Percentiles rank a stretch among this genome's conserved stretches.
These are phyloP conservation scores for Neurospora sp. DNA, from an alignment of 2,329 filamentous ascomycete genomes.

Conservation along the genomic window DNA sequence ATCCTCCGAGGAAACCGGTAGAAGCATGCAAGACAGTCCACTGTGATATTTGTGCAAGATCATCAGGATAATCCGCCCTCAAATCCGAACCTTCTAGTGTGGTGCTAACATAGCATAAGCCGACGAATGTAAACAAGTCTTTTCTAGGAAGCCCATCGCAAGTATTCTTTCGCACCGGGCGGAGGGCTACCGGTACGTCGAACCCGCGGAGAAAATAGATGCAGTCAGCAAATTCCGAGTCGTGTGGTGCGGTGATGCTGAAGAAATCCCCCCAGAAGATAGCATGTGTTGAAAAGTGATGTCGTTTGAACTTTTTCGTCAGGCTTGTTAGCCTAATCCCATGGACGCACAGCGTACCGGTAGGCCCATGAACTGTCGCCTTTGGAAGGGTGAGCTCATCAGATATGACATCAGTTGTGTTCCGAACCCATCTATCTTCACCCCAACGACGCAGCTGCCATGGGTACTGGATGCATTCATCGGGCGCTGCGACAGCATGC, in stretches of 20 bases:
- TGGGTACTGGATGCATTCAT: neutral
- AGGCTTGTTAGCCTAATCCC: constrained; percentile 6
- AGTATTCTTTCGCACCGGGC: neutral
- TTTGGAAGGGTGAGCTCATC: neutral
- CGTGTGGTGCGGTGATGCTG: constrained; percentile 1
- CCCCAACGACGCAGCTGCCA: neutral
- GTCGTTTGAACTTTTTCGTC: neutral
- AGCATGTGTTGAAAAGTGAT: neutral
- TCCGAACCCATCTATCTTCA: neutral
- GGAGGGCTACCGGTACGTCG: constrained; percentile 4
- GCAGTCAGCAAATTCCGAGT: neutral
- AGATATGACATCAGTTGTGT: neutral
- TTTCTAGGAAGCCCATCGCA: neutral
- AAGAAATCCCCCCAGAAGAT: neutral
- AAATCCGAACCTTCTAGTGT: neutral
- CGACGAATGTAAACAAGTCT: constrained; percentile 6
- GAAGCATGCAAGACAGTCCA: neutral
- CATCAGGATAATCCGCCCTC: neutral
- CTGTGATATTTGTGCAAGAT: neutral
- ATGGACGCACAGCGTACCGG: constrained; percentile 4
- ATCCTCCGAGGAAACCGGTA: neutral
- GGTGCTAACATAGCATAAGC: constrained; percentile 2
- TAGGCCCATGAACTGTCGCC: constrained; percentile 4
- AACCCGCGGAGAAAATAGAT: constrained; percentile 7
- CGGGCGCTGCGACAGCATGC: neutral